These are phyloP conservation scores for Hymenoscyphus scutula DNA, from an alignment of 2,329 filamentous ascomycete genomes.

Conservation along the genomic window DNA sequence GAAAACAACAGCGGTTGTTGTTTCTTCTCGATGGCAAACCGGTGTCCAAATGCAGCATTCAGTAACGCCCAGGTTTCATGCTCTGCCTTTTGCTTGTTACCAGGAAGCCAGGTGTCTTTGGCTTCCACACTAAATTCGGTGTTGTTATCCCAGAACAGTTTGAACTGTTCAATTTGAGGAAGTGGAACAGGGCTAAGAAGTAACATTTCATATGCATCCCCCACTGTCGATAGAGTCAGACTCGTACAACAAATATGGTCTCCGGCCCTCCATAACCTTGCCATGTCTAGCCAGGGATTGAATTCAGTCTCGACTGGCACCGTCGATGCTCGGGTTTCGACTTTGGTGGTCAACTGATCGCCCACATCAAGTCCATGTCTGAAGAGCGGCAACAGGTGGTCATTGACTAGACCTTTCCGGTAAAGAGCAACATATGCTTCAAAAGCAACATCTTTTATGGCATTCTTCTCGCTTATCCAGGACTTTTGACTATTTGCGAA, in stretches of 20 bases:
- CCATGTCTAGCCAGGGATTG: constrained; percentile 40
- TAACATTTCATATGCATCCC: constrained; percentile 30
- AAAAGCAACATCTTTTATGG: constrained; percentile 70
- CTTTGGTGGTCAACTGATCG: constrained; percentile 55
- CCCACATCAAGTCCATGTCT: constrained; percentile 37
- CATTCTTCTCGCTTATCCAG: constrained; percentile 68
- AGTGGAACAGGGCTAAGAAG: constrained; percentile 26
- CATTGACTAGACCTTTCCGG: constrained; percentile 68
- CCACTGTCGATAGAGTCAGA: constrained; percentile 54
- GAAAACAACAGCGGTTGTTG: constrained; percentile 25
- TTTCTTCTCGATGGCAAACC: constrained; percentile 24
- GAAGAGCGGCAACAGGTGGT: constrained; percentile 67
- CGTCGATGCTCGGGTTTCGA: constrained; percentile 41
- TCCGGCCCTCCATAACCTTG: constrained; percentile 51
- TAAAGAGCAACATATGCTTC: constrained; percentile 73
- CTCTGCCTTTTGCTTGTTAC: constrained; percentile 40
- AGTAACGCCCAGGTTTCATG: constrained; percentile 28
- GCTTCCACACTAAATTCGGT: constrained; percentile 23
- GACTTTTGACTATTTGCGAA: constrained; percentile 45
- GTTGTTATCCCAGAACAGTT: constrained; percentile 32
- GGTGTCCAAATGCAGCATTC: constrained; percentile 24
- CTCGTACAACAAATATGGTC: constrained; percentile 62
- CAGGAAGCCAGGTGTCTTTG: constrained; percentile 50
- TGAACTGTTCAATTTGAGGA: constrained; percentile 24
- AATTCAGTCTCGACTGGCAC: constrained; percentile 35